A percentile compares a stretch with the other conserved stretches of the same genome.
These are phyloP conservation scores for Gomphus sp. DNA, from an alignment of 1,284 basidiomycete genomes.

Conservation along the genomic window DNA sequence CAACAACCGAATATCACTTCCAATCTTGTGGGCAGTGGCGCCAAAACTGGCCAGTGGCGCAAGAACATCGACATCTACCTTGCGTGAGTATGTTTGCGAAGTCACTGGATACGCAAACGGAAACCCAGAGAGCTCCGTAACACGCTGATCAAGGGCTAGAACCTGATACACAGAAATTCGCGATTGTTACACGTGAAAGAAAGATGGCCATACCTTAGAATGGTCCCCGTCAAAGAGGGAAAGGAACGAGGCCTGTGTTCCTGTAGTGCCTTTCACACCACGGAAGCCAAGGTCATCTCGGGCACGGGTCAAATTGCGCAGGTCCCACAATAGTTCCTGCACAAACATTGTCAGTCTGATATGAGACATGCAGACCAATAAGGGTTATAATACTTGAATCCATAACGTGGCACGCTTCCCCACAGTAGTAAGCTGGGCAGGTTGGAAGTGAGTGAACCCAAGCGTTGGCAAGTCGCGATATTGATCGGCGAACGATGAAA, in stretches of 20 bases:
- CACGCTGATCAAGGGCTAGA: conserved; percentile 80
- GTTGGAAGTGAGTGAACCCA: conserved; percentile 99
- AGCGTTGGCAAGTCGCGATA: conserved; percentile 76
- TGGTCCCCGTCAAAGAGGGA: conserved; percentile 94
- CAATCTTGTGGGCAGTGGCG: conserved; percentile 96
- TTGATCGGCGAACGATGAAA: conserved; percentile 68
- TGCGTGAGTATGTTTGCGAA: conserved; percentile 97
- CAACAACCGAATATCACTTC: conserved; percentile 87
- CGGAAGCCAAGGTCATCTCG: conserved; percentile 94
- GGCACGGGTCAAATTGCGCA: conserved; percentile 88
- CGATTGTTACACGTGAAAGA: not conserved
- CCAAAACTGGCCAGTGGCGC: conserved; percentile 86
- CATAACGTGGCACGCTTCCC: conserved; percentile 98
- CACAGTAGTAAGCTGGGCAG: conserved; percentile 96
- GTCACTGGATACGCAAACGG: conserved; percentile 95
- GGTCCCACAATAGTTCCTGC: conserved; percentile 92
- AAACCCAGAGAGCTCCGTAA: conserved; percentile 89
- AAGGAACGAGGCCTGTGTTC: conserved; percentile 95
- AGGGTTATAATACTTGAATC: conserved; percentile 64
- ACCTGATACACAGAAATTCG: conserved; percentile 39
- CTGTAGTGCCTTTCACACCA: conserved; percentile 98
- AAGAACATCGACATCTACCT: conserved; percentile 93
- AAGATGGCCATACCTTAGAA: conserved; percentile 51
- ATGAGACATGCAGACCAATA: not conserved
- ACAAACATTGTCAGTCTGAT: not conserved